Conservation (phyloP, 805 yeast genomes). For the Debaryomyces maramus region DNA sequence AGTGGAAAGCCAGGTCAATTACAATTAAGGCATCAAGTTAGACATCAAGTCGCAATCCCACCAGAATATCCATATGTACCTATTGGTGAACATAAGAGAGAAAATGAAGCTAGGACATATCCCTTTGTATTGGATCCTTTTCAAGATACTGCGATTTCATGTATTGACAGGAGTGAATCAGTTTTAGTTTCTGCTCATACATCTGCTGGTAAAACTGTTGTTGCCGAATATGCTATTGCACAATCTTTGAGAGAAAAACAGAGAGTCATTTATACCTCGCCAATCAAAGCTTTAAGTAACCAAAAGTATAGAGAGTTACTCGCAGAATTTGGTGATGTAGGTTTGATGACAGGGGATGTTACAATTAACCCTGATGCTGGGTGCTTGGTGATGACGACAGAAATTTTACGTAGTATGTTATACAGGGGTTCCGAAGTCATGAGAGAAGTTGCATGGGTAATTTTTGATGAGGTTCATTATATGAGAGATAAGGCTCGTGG, state of each 20-base stretch:
- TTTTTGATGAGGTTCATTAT: constrained; percentile 97
- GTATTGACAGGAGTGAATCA: constrained; percentile 91
- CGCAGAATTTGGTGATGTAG: constrained; percentile 95
- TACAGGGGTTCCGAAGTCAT: constrained; percentile 96
- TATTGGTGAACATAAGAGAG: constrained; percentile 80
- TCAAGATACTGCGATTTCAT: constrained; percentile 94
- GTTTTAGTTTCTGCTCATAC: constrained; percentile 97
- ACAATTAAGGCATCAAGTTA: constrained; percentile 85
- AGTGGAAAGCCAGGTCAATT: constrained; percentile 45
- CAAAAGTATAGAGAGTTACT: constrained; percentile 90
- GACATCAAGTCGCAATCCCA: constrained; percentile 97
- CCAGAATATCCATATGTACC: constrained; percentile 87
- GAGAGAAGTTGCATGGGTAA: constrained; percentile 99
- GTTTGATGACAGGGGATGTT: constrained; percentile 98
- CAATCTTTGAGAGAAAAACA: constrained; percentile 90
- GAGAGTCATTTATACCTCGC: constrained; percentile 92
- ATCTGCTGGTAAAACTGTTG: constrained; percentile 96
- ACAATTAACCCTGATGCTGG: constrained; percentile 98
- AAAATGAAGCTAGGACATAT: constrained; percentile 79
- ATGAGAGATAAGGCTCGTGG: constrained; percentile 98
- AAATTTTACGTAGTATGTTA: constrained; percentile 93
- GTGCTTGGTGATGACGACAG: constrained; percentile 98
- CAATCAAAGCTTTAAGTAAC: constrained; percentile 91
- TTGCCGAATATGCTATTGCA: constrained; percentile 96
- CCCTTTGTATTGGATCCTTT: constrained; percentile 95